Conservation (phyloP, 2,329 filamentous ascomycete species). For the Fusarium veterinarium region DNA sequence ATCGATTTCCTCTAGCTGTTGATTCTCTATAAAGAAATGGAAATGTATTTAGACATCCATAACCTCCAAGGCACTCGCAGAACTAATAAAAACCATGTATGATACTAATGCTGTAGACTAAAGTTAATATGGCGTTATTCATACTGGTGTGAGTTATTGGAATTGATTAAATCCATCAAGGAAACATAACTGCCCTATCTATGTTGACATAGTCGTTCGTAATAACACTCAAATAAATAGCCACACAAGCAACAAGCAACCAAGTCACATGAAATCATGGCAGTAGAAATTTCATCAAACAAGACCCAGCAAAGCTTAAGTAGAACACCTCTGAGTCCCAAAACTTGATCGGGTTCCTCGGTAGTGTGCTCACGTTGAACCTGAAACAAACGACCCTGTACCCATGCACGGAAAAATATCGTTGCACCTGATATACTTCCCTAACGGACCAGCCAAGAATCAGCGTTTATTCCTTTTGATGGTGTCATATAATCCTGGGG, state of each 20-base stretch:
- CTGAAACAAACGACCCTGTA: constrained; percentile 36
- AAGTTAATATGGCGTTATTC: neutral
- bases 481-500: constrained; percentile 18
- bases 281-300: neutral
- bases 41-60: neutral
- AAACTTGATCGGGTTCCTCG: neutral
- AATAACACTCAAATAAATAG: neutral
- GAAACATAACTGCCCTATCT: neutral
- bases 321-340: neutral
- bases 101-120: neutral
- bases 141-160: neutral
- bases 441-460: constrained; percentile 3
- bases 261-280: neutral
- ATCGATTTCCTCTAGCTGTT: neutral
- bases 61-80: neutral
- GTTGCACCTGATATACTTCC: constrained; percentile 11
- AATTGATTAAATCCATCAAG: neutral
- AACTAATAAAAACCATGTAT: neutral
- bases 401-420: constrained; percentile 27
- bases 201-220: neutral
- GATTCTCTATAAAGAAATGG: neutral
- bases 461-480: constrained; percentile 3
- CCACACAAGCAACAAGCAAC: neutral
- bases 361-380: constrained; percentile 33
- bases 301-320: neutral